Percentiles rank a stretch among this genome's conserved stretches.
Evolutionary conservation across 2,329 filamentous ascomycete genomes (phyloP).

Genomic region (Diaporthe sp.): DNA sequence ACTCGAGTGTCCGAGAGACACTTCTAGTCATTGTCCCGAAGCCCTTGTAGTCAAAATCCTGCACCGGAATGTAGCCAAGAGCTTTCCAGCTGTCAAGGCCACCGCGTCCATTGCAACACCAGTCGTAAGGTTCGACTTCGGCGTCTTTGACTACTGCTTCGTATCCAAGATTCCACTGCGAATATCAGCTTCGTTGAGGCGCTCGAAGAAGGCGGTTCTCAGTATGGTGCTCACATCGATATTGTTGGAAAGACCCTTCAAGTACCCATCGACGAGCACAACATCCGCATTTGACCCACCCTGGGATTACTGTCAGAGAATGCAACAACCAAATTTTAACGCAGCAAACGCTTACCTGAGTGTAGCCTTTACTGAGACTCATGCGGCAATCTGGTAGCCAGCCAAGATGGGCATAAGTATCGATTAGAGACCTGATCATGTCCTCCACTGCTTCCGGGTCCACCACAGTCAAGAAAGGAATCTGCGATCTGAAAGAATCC

Average conservation of each 20-base stretch:
- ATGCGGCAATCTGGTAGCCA: conserved; percentile 79
- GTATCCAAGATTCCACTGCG: conserved; percentile 76
- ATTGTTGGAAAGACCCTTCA: conserved; percentile 74
- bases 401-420: conserved; percentile 76
- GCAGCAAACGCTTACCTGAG: conserved; percentile 61
- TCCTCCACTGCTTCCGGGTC: conserved; percentile 74
- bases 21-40: conserved; percentile 79
- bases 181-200: not conserved
- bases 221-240: conserved; percentile 59
- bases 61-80: conserved; percentile 78
- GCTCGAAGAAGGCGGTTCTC: not conserved
- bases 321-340: conserved; percentile 41
- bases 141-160: conserved; percentile 81
- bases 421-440: conserved; percentile 79
- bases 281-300: conserved; percentile 82
- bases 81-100: conserved; percentile 80
- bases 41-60: conserved; percentile 76
- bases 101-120: conserved; percentile 79
- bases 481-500: conserved; percentile 79
- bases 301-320: conserved; percentile 51
- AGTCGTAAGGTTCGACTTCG: conserved; percentile 78
- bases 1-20: conserved; percentile 81
- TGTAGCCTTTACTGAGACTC: conserved; percentile 77
- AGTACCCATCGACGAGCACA: conserved; percentile 75
- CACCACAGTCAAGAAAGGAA: conserved; percentile 77